These are phyloP conservation scores for Pyrenophora tritici-repentis DNA, from an alignment of 2,329 filamentous ascomycete species.

Conservation along the genomic window DNA sequence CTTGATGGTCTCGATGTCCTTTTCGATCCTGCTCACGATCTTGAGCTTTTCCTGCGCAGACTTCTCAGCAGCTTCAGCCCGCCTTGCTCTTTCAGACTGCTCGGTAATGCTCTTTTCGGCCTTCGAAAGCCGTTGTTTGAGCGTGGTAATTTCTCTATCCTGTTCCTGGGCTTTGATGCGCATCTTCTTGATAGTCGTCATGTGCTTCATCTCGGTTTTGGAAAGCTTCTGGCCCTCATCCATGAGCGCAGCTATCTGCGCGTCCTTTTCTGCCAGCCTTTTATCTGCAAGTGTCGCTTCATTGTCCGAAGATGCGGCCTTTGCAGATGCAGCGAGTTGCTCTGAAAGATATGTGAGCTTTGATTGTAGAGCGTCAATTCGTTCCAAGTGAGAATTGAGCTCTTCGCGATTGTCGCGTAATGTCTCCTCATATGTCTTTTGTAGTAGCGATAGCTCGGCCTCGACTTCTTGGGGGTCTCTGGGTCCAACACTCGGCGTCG, in stretches of 20 bases:
- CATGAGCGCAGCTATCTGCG: constrained; percentile 86
- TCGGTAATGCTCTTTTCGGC: constrained; percentile 68
- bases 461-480: constrained; percentile 46
- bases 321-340: constrained; percentile 76
- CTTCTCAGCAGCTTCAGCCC: constrained; percentile 64
- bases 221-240: constrained; percentile 91
- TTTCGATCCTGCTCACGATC: constrained; percentile 56
- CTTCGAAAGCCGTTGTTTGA: constrained; percentile 66
- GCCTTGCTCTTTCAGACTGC: constrained; percentile 64
- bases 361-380: constrained; percentile 87
- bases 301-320: constrained; percentile 61
- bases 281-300: constrained; percentile 60
- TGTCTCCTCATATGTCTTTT: constrained; percentile 56
- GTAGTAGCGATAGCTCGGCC: constrained; percentile 54
- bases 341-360: constrained; percentile 88
- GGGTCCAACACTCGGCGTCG: constrained; percentile 42
- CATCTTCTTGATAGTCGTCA: constrained; percentile 82
- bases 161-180: constrained; percentile 58
- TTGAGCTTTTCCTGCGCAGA: constrained; percentile 61
- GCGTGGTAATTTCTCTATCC: constrained; percentile 56
- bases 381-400: constrained; percentile 79
- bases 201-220: constrained; percentile 81
- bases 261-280: constrained; percentile 85
- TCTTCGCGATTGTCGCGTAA: constrained; percentile 76
- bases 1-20: constrained; percentile 65